Evolutionary conservation across 345 rosid species (phyloP).

Genomic region (Salix viminalis): DNA sequence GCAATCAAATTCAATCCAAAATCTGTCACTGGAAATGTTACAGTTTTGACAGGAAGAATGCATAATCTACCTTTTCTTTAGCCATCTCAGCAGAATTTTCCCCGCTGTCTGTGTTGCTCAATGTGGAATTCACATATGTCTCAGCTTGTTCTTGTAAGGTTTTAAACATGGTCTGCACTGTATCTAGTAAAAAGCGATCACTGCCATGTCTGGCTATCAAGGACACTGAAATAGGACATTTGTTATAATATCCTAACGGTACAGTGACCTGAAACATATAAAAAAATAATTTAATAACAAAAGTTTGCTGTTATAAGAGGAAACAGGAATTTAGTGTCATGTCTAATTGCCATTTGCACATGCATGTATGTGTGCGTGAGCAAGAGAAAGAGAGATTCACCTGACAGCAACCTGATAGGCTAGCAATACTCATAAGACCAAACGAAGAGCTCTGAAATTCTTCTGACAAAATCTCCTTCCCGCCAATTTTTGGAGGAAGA

Average conservation of each 20-base stretch:
- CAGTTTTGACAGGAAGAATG: background rate
- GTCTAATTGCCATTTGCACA: background rate
- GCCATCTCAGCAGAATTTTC: slow-evolving; percentile 72
- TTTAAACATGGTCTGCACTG: slow-evolving; percentile 58
- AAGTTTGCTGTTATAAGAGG: background rate
- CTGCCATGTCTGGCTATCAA: slow-evolving; percentile 77
- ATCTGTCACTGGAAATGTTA: background rate
- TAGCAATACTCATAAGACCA: slow-evolving; percentile 79
- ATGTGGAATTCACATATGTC: slow-evolving; percentile 46
- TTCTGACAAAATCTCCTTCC: slow-evolving; percentile 64
- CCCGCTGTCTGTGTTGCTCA: slow-evolving; percentile 35
- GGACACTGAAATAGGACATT: slow-evolving; percentile 76
- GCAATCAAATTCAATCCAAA: slow-evolving; percentile 6
- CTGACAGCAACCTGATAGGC: slow-evolving; percentile 98
- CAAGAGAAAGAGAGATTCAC: slow-evolving; percentile 31
- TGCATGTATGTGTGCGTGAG: background rate
- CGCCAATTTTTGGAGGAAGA: slow-evolving; percentile 84
- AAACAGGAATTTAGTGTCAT: background rate
- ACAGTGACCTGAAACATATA: slow-evolving; percentile 56
- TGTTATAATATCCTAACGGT: slow-evolving; percentile 66
- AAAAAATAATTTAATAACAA: background rate
- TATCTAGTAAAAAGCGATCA: slow-evolving; percentile 83
- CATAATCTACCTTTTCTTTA: slow-evolving; percentile 71
- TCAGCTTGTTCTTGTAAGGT: slow-evolving; percentile 67
- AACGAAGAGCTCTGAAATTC: slow-evolving; percentile 54